phyloP scores from a whole-genome alignment of 768 basidiomycete species.

The Fomitopsis serialis region DNA sequence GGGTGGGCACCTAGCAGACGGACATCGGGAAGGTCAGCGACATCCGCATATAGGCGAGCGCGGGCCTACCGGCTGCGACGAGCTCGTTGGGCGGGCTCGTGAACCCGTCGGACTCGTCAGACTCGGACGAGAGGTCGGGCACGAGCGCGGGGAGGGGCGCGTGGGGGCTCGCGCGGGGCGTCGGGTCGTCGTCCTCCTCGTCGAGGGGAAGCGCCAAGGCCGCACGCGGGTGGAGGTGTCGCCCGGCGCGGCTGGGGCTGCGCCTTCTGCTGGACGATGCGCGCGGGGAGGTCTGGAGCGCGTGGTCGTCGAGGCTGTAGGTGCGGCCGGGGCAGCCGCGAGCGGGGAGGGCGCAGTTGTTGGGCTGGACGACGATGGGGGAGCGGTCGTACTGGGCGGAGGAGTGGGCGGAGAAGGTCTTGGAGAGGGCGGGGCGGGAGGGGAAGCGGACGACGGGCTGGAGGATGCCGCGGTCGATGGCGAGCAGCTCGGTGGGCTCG shows the following conservation, averaged over 20 bases:
- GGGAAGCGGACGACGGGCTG: slow-evolving; percentile 47
- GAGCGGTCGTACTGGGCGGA: slow-evolving; percentile 66
- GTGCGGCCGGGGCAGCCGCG: slow-evolving; percentile 74
- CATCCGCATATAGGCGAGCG: slow-evolving; percentile 9
- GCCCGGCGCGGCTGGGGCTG: slow-evolving; percentile 18
- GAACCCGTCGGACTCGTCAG: slow-evolving; percentile 59
- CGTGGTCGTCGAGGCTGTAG: slow-evolving; percentile 44
- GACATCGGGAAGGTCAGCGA: slow-evolving; percentile 1
- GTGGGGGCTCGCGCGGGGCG: slow-evolving; percentile 19
- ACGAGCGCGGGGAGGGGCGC: slow-evolving; percentile 39
- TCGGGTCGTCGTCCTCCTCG: slow-evolving; percentile 21
- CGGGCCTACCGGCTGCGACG: background rate
- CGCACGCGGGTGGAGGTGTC: slow-evolving; percentile 43
- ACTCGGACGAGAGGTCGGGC: slow-evolving; percentile 53
- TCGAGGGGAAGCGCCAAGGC: slow-evolving; percentile 10
- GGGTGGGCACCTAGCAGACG: slow-evolving; percentile 9
- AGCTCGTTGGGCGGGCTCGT: slow-evolving; percentile 29
- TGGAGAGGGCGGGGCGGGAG: slow-evolving; percentile 29
- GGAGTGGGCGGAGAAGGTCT: slow-evolving; percentile 38
- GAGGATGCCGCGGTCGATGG: slow-evolving; percentile 48
- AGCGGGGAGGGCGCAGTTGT: slow-evolving; percentile 71
- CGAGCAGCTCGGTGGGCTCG: slow-evolving; percentile 33
- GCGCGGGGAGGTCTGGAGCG: background rate
- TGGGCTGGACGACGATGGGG: slow-evolving; percentile 69
- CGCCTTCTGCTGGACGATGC: background rate